Evolutionary conservation across 495 filamentous ascomycete species (phyloP), one percentile per base, ranked within the genome.

Genomic region (Ascodesmis nigricans): DNA sequence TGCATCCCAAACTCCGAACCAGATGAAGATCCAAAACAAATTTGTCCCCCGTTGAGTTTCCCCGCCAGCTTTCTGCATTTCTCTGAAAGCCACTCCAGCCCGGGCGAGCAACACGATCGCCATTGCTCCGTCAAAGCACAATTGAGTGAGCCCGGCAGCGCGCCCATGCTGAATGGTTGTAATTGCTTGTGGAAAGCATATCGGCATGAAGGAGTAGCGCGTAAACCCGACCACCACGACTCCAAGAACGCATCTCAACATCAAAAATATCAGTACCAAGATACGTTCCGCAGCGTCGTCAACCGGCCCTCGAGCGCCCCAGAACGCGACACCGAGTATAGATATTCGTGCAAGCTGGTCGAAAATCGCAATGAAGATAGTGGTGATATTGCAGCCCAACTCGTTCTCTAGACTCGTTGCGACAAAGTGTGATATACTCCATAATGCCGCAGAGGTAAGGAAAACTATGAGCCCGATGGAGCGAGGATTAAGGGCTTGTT

Each of bases 391-490:
- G 24, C 47, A 50, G 0, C 46, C 34, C 18, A 25, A 11, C 19
- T 44, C 33, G 10, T 32, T 24, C 1, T 45, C 29, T 2, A 50
- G 26, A 4, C 49, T 21, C 4, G 49, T 18, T 9, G 42, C 35
- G 10, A 35, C 33, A 30, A 49, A 50, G 24, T 50, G 47, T 3
- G 44, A 41, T 23, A 44, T 38, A 1, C 32, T 36, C 18, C 34
- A 50, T 19, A 45, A 13, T 1, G 38, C 38, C 5, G 49, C 18
- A 24, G 37, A 49, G 2, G 39, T 13, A 8, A 49, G 34, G 31
- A 50, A 45, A 9, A 49, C 41, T 41, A 33, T 42, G 41, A 46
- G 43, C 43, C 43, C 45, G 39, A 35, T 41, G 22, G 41, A 42
- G 30, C 45, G 42, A 20, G 45, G 27, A 28, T 45, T 36, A 4